A percentile compares a stretch with the other conserved stretches of the same genome.
Conservation (phyloP, 495 filamentous ascomycete species). For the Penicillium soppii region DNA sequence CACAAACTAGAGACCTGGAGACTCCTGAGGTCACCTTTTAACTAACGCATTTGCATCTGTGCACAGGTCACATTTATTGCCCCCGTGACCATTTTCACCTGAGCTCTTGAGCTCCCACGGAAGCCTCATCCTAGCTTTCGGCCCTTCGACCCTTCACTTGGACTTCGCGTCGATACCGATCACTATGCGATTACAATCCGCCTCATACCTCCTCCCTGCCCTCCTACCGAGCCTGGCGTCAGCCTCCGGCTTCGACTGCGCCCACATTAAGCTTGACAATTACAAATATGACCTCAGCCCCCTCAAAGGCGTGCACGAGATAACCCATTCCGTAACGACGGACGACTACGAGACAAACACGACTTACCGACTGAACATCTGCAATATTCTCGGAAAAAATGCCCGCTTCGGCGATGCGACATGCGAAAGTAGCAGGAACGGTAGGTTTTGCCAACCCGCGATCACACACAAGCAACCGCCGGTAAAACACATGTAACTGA, state of each 20-base stretch:
- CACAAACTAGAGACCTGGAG: neutral
- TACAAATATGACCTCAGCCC: conserved; percentile 62
- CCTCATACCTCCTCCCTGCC: conserved; percentile 48
- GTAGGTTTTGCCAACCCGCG: conserved; percentile 21
- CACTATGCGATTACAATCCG: conserved; percentile 43
- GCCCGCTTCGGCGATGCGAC: conserved; percentile 60
- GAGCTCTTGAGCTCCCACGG: conserved; percentile 7
- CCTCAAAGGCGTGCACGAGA: conserved; percentile 74
- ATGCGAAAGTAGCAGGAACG: conserved; percentile 56
- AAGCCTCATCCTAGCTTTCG: conserved; percentile 2
- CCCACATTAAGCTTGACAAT: conserved; percentile 54
- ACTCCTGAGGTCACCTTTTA: neutral
- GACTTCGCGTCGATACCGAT: neutral
- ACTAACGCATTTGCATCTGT: neutral
- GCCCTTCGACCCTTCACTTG: neutral
- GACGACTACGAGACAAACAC: conserved; percentile 59
- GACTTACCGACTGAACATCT: conserved; percentile 89
- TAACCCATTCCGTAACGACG: conserved; percentile 55
- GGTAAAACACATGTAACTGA: neutral
- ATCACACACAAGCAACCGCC: neutral
- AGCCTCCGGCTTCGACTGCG: conserved; percentile 60
- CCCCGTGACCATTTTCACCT: conserved; percentile 1
- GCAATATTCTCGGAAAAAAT: conserved; percentile 58
- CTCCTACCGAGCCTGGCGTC: conserved; percentile 40
- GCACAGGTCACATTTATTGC: neutral